Conservation (phyloP, 2,329 filamentous ascomycete species). For the Aspergillus sclerotialis region DNA sequence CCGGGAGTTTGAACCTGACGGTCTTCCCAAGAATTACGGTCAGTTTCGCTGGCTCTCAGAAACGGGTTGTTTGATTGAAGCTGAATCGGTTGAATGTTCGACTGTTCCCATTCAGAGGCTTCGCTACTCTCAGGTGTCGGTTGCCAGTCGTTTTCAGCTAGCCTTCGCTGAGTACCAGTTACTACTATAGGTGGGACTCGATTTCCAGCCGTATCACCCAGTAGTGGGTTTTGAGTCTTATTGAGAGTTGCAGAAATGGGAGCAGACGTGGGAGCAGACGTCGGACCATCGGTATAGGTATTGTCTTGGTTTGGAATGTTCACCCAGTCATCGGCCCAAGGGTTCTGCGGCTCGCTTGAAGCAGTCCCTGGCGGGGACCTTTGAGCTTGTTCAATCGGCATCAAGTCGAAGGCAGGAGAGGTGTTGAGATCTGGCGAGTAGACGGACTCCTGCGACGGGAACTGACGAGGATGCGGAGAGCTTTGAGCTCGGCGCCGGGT, state of each 20-base stretch:
- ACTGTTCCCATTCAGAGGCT: slow-evolving; percentile 14
- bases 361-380: slow-evolving; percentile 26
- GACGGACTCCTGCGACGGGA: slow-evolving; percentile 24
- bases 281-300: too few relatives aligned
- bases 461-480: slow-evolving; percentile 17
- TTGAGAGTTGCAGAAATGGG: slow-evolving; percentile 3
- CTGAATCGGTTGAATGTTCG: slow-evolving; percentile 15
- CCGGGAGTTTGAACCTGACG: slow-evolving; percentile 8
- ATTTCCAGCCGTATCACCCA: slow-evolving; percentile 7
- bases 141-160: slow-evolving; percentile 16
- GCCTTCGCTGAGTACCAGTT: slow-evolving; percentile 14
- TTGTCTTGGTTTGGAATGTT: slow-evolving; percentile 12
- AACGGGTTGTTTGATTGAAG: slow-evolving; percentile 37
- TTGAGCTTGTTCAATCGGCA: slow-evolving; percentile 31
- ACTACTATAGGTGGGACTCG: slow-evolving; percentile 16
- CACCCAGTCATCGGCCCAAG: slow-evolving; percentile 25
- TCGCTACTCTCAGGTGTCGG: slow-evolving; percentile 6
- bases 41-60: slow-evolving; percentile 20
- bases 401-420: slow-evolving; percentile 31
- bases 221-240: slow-evolving; percentile 1
- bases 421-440: slow-evolving; percentile 33
- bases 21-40: slow-evolving; percentile 14
- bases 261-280: slow-evolving; percentile 5
- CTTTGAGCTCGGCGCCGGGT: slow-evolving; percentile 21
- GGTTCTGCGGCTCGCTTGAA: slow-evolving; percentile 19